Percentiles rank a stretch among this genome's conserved stretches.
These are phyloP conservation scores for Ricinus communis DNA, from an alignment of 345 rosid genomes.

Conservation along the genomic window DNA sequence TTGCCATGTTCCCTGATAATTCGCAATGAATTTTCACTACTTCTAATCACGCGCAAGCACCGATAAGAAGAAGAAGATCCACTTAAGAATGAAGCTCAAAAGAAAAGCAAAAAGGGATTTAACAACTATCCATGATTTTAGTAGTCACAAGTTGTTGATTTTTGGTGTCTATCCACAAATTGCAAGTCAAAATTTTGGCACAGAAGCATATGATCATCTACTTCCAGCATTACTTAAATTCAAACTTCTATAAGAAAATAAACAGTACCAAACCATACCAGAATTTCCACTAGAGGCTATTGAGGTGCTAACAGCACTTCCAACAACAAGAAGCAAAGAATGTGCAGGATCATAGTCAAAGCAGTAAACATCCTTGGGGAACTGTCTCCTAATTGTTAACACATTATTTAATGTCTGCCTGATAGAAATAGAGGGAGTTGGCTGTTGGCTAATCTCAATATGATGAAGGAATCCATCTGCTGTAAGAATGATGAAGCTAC, in stretches of 20 bases:
- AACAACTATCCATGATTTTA: background rate
- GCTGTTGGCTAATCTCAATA: conserved; percentile 68
- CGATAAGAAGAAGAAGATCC: background rate
- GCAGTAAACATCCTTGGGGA: conserved; percentile 70
- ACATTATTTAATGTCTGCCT: conserved; percentile 34
- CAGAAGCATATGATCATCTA: conserved; percentile 8
- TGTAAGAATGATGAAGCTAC: conserved; percentile 61
- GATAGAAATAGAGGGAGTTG: conserved; percentile 57
- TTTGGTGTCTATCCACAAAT: background rate
- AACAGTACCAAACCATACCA: conserved; percentile 49
- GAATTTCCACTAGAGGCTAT: conserved; percentile 39
- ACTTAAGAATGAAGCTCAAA: background rate
- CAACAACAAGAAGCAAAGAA: conserved; percentile 62
- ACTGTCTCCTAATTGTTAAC: conserved; percentile 45
- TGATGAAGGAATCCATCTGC: conserved; percentile 71
- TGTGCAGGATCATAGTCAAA: conserved; percentile 61
- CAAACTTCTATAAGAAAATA: conserved; percentile 9
- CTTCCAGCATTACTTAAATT: background rate
- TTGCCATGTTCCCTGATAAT: too few relatives aligned
- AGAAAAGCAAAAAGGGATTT: background rate
- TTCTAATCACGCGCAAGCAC: background rate
- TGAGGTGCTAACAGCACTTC: conserved; percentile 46
- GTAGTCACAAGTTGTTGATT: background rate
- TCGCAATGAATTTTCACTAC: background rate
- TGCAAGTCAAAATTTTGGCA: background rate